phyloP scores from a whole-genome alignment of 2,329 filamentous ascomycete genomes.

The Aspergillus unguis region DNA sequence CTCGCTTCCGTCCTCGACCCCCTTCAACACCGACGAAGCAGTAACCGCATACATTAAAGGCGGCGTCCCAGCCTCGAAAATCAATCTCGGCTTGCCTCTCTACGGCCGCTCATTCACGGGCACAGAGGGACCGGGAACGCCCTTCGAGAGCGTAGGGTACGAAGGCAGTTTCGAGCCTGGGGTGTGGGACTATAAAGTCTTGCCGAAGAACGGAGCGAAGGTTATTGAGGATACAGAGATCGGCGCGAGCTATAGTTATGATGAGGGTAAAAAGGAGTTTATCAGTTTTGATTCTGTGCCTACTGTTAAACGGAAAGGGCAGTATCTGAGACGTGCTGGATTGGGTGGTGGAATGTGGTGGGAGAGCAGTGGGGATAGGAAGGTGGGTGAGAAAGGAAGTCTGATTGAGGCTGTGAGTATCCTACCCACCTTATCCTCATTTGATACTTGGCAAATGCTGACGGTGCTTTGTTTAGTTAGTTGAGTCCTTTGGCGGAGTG shows the following conservation, averaged over 20 bases:
- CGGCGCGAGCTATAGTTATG: slow-evolving; percentile 71
- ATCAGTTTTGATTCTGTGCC: slow-evolving; percentile 72
- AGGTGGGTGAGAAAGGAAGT: slow-evolving; percentile 52
- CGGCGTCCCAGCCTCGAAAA: slow-evolving; percentile 65
- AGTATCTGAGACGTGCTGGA: slow-evolving; percentile 63
- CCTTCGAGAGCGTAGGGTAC: slow-evolving; percentile 69
- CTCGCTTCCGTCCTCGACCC: slow-evolving; percentile 62
- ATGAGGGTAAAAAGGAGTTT: slow-evolving; percentile 57
- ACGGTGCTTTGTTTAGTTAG: slow-evolving; percentile 1
- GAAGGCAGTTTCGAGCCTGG: slow-evolving; percentile 77
- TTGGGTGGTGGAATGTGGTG: slow-evolving; percentile 97
- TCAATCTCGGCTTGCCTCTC: slow-evolving; percentile 87
- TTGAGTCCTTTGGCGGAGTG: slow-evolving; percentile 6
- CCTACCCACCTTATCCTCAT: neutral
- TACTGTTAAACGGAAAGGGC: slow-evolving; percentile 66
- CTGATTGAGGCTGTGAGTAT: slow-evolving; percentile 57
- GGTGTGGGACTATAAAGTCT: slow-evolving; percentile 82
- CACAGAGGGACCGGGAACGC: slow-evolving; percentile 69
- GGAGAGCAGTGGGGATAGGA: slow-evolving; percentile 78
- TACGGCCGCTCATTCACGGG: slow-evolving; percentile 83
- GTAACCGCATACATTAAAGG: slow-evolving; percentile 65
- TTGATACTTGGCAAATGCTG: neutral
- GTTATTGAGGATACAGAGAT: slow-evolving; percentile 60
- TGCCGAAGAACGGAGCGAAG: slow-evolving; percentile 65
- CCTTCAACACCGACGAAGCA: slow-evolving; percentile 72